phyloP scores from a whole-genome alignment of 208 protist species.

The Trypanosoma congolense region DNA sequence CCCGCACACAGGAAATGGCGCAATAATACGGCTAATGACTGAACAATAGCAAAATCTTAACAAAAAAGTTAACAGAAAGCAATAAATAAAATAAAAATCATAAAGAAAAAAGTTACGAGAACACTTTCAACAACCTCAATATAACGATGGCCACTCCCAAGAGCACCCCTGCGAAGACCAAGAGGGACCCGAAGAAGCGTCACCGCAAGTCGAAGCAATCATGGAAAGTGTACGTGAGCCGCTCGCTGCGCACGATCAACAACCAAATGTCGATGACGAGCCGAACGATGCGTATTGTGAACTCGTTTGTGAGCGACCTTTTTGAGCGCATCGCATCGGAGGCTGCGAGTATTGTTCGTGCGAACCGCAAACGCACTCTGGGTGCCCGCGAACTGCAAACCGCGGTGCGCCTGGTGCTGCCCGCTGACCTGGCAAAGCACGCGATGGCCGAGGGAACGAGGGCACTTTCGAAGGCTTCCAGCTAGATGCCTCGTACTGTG shows the following conservation, averaged over 20 bases:
- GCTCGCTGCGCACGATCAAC: conserved; percentile 95
- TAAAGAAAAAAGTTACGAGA: too few species aligned
- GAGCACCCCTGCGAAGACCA: conserved; percentile 28
- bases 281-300: conserved; percentile 96
- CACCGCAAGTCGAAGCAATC: conserved; percentile 73
- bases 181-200: conserved; percentile 30
- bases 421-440: background rate
- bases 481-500: background rate
- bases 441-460: background rate
- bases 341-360: conserved; percentile 88
- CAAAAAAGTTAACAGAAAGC: too few species aligned
- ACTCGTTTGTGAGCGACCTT: conserved; percentile 97
- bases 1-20: conserved; percentile 6
- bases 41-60: conserved; percentile 9
- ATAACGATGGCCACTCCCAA: conserved; percentile 51
- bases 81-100: too few species aligned
- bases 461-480: background rate
- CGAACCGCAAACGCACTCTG: conserved; percentile 95
- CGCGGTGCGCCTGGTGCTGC: background rate
- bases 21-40: conserved; percentile 21
- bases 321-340: conserved; percentile 96
- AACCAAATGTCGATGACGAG: conserved; percentile 93
- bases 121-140: background rate
- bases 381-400: conserved; percentile 36
- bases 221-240: conserved; percentile 88